phyloP scores from a whole-genome alignment of 148 eudicot species.

The Pharnaceum exiguum region DNA sequence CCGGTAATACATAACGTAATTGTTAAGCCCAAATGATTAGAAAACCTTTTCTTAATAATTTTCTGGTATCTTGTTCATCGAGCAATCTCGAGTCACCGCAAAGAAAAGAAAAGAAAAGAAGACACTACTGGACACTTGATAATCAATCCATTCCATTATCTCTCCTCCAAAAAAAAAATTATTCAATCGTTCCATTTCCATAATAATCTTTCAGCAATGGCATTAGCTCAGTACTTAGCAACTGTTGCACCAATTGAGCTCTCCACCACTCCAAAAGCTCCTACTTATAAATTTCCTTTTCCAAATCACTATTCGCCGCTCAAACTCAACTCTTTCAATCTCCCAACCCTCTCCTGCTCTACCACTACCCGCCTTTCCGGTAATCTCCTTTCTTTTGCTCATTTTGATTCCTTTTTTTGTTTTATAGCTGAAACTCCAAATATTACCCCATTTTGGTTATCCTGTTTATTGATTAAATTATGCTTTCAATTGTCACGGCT shows the following conservation, averaged over 20 bases:
- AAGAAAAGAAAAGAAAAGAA: too few species aligned
- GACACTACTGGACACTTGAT: too few species aligned
- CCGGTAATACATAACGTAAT: too few species aligned
- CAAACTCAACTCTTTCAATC: slow-evolving; percentile 3
- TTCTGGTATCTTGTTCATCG: not conserved
- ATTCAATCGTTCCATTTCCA: not conserved
- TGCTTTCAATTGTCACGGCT: too few species aligned
- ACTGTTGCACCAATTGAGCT: not conserved
- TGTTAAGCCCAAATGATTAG: too few species aligned
- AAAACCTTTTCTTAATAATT: too few species aligned
- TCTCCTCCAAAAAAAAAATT: too few species aligned
- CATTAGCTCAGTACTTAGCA: slow-evolving; percentile 2
- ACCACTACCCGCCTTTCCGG: not conserved
- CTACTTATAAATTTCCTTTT: slow-evolving; percentile 4
- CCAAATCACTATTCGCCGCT: not conserved
- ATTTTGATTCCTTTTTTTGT: not conserved
- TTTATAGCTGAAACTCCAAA: too few species aligned
- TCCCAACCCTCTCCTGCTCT: not conserved
- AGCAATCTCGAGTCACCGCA: slow-evolving; percentile 2
- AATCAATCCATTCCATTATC: not conserved
- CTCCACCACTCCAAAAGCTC: not conserved
- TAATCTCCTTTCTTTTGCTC: slow-evolving; percentile 2
- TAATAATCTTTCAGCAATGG: slow-evolving; percentile 11
- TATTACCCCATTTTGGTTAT: too few species aligned
- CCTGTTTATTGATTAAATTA: too few species aligned